Evolutionary conservation across 1,284 basidiomycete genomes (phyloP), one percentile per base, ranked within the genome.

Genomic region (Puccinia polysora): DNA sequence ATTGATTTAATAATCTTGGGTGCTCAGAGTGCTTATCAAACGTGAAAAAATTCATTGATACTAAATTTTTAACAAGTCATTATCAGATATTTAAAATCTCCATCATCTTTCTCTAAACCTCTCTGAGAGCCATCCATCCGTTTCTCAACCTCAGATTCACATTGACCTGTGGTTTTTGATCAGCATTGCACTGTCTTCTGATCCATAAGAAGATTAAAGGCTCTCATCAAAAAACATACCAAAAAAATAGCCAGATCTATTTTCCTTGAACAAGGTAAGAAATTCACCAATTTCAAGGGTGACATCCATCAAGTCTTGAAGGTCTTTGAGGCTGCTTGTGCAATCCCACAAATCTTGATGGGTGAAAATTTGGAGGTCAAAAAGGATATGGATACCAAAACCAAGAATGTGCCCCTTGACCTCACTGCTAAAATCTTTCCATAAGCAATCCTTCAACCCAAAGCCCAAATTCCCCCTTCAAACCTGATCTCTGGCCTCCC

Each of bases 301-400:
- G 95, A 98, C 80, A 86, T 98, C 47, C 85, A 93, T 12, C 89
- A 95, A 52, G 94, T 94, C 63, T 83, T 97, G 47, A 91, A 97
- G 81, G 95, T 98, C 7, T 93, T 96, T 32, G 95, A 98, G 80
- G 87, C 87, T 15, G 89, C 92, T 25, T 86, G 87, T 64, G 88
- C 87, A 38, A 88, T 93, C 76, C 91, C 95, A 0, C 87, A 87
- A 0, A 88, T 87, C 14, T 81, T 97, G 25, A 83, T 96, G 62
- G 94, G 92, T 2, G 89, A 96, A 75, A 91, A 93, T 78, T 82
- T 97, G 67, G 95, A 97, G 84, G 89, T 95, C 7, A 90, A 89
- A 81, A 92, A 88, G 81, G 93, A 97, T 79, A 98, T 97, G 95
- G 95, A 97, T 80, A 97, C 95, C 8, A 87, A 90, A 74, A 88